Evolutionary conservation across 2,329 filamentous ascomycete species (phyloP).

Genomic region (Corniculantispora saksenae): DNA sequence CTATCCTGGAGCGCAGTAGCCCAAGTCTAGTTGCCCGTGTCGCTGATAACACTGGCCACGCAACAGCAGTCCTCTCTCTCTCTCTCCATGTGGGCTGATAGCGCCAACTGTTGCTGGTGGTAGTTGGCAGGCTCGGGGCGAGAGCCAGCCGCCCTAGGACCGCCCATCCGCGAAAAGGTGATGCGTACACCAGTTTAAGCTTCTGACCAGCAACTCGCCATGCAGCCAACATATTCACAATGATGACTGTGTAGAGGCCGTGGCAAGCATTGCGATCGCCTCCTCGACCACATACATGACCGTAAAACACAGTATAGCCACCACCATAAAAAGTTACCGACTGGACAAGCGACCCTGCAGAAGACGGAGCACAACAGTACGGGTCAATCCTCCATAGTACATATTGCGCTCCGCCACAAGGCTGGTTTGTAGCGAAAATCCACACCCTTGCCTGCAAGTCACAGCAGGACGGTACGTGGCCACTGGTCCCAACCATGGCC

Average conservation of each 20-base stretch:
- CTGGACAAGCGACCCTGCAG: background rate
- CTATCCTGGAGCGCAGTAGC: background rate
- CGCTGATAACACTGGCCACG: background rate
- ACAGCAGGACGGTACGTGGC: background rate
- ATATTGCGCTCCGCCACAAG: conserved; percentile 16
- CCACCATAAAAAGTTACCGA: background rate
- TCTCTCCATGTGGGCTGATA: background rate
- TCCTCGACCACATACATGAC: background rate
- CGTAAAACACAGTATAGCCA: conserved; percentile 14
- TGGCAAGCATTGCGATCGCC: background rate
- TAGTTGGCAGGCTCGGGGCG: conserved; percentile 4
- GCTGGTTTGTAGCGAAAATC: conserved; percentile 6
- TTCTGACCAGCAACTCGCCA: background rate
- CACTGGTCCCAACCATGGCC: background rate
- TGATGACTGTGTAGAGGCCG: background rate
- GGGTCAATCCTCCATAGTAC: background rate
- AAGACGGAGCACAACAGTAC: background rate
- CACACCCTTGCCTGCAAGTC: background rate
- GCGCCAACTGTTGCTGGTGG: background rate
- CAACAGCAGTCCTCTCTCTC: no score
- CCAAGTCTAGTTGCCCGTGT: background rate
- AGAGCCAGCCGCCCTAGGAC: background rate
- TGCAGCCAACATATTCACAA: background rate
- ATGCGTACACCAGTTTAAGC: background rate
- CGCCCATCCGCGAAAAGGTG: background rate